Percentiles rank a stretch among this genome's conserved stretches.
These are phyloP conservation scores for Suhomyces panamericanus DNA, from an alignment of 1,139 yeast genomes.

Conservation along the genomic window DNA sequence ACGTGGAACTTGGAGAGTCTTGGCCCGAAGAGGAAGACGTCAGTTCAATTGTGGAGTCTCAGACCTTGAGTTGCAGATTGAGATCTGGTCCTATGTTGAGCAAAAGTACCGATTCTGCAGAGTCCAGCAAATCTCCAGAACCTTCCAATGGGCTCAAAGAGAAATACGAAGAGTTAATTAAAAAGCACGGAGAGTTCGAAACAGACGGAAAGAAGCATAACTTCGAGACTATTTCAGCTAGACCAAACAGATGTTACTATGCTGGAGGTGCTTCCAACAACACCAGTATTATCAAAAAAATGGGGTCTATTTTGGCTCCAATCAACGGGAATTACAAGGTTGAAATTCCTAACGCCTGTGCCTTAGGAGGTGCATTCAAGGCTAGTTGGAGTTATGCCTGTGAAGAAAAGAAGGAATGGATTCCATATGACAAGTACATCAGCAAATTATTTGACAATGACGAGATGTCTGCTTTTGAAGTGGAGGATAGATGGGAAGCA, in stretches of 20 bases:
- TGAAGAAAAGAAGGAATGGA: slow-evolving; percentile 36
- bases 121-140: slow-evolving; percentile 7
- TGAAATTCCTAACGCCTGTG: slow-evolving; percentile 88
- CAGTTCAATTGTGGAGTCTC: slow-evolving; percentile 78
- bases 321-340: slow-evolving; percentile 64
- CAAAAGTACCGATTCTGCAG: slow-evolving; percentile 5
- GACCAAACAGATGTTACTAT: slow-evolving; percentile 72
- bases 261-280: slow-evolving; percentile 91
- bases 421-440: slow-evolving; percentile 44
- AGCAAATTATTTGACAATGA: slow-evolving; percentile 39
- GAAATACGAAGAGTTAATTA: slow-evolving; percentile 26
- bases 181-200: slow-evolving; percentile 40
- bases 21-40: slow-evolving; percentile 68
- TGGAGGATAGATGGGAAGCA: slow-evolving; percentile 46
- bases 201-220: slow-evolving; percentile 54
- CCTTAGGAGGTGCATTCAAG: slow-evolving; percentile 89
- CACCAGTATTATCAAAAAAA: slow-evolving; percentile 60
- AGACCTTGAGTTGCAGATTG: slow-evolving; percentile 78
- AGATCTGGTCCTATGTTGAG: slow-evolving; percentile 71
- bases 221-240: slow-evolving; percentile 41
- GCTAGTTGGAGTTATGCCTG: slow-evolving; percentile 68
- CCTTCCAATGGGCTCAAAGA: slow-evolving; percentile 14
- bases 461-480: slow-evolving; percentile 47
- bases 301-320: slow-evolving; percentile 71
- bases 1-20: slow-evolving; percentile 20